Conservation (phyloP, 257 asterid species). For the Solanum habrochaites region DNA sequence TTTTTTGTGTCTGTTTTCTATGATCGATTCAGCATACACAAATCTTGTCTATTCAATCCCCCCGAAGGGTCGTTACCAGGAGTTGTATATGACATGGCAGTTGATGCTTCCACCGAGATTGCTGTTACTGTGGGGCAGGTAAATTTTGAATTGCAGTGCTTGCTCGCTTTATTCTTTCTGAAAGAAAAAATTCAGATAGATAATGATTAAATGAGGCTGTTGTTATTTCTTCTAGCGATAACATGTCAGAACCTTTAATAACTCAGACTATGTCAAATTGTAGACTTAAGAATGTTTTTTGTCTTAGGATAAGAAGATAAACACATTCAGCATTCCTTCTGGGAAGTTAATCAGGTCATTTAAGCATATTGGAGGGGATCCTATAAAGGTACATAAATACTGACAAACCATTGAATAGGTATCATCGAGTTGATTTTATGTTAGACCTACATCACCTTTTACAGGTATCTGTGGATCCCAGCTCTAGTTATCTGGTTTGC, state of each 20-base stretch:
- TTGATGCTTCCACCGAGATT: slow-evolving; percentile 24
- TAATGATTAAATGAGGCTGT: background rate
- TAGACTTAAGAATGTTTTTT: background rate
- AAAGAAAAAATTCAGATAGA: background rate
- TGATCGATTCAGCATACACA: slow-evolving; percentile 28
- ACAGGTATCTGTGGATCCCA: slow-evolving; percentile 53
- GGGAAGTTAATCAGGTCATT: slow-evolving; percentile 45
- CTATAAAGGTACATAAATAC: slow-evolving; percentile 37
- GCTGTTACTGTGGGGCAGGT: slow-evolving; percentile 51
- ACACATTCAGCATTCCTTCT: slow-evolving; percentile 30
- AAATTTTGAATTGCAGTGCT: slow-evolving; percentile 2
- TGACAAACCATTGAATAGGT: background rate
- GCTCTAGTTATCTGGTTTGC: slow-evolving; percentile 53
- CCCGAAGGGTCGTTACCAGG: too few relatives aligned
- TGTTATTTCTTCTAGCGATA: background rate
- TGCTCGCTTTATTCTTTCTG: background rate
- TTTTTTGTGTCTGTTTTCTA: slow-evolving; percentile 34
- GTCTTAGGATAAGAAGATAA: slow-evolving; percentile 50
- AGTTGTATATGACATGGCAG: slow-evolving; percentile 31
- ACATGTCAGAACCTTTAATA: background rate
- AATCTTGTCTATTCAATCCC: slow-evolving; percentile 25
- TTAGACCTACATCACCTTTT: background rate
- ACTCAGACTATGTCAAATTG: background rate
- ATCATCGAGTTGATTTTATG: background rate
- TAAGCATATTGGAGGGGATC: slow-evolving; percentile 44